phyloP scores from a whole-genome alignment of 2,329 filamentous ascomycete genomes.

The Venturia oleaginea region DNA sequence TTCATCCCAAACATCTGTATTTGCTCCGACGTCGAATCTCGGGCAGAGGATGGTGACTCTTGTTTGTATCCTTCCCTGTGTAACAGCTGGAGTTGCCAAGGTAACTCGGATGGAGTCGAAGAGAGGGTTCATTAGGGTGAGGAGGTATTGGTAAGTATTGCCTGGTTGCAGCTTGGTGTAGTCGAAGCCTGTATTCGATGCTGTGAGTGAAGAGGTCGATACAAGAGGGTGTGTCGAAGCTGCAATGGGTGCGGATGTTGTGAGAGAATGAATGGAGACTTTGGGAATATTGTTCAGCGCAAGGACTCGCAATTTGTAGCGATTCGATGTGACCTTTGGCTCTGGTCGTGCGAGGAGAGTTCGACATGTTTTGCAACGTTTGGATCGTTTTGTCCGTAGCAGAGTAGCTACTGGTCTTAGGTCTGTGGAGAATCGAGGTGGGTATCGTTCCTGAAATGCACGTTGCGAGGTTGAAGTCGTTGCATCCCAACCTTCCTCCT shows the following conservation, averaged over 20 bases:
- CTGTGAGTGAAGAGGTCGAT: conserved; percentile 10
- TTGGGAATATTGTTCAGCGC: conserved; percentile 78
- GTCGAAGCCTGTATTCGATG: conserved; percentile 26
- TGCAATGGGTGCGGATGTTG: conserved; percentile 27
- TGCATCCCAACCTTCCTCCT: conserved; percentile 56
- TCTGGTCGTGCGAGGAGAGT: conserved; percentile 95
- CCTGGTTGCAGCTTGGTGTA: conserved; percentile 40
- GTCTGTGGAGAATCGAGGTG: conserved; percentile 57
- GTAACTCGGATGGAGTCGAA: conserved; percentile 86
- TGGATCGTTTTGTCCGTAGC: conserved; percentile 84
- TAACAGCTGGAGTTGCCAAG: conserved; percentile 61
- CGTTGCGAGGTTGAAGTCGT: conserved; percentile 49
- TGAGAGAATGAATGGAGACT: conserved; percentile 60
- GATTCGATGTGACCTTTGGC: conserved; percentile 75
- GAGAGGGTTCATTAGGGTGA: conserved; percentile 88
- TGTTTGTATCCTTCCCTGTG: conserved; percentile 32
- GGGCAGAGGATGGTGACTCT: conserved; percentile 89
- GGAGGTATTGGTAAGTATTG: conserved; percentile 62
- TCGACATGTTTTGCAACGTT: conserved; percentile 83
- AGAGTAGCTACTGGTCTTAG: conserved; percentile 75
- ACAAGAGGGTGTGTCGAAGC: conserved; percentile 18
- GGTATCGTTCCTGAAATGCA: conserved; percentile 38
- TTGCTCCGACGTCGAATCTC: conserved; percentile 87
- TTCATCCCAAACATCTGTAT: conserved; percentile 91
- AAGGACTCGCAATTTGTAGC: conserved; percentile 86